Base-by-base conservation (phyloP, 371 early-diverging fungal genomes). In the Ordospora pajunii region DNA sequence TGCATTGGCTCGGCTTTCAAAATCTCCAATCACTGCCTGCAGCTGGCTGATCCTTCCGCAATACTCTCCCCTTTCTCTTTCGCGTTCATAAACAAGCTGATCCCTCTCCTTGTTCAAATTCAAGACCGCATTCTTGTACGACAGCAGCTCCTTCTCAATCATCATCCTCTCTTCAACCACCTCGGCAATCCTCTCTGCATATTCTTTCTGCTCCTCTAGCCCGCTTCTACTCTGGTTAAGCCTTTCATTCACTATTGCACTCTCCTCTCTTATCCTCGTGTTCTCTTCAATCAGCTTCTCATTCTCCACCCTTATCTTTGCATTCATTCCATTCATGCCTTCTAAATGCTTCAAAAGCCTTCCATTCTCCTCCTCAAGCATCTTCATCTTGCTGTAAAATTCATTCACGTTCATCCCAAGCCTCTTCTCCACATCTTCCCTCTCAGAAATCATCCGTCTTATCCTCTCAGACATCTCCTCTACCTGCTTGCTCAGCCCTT, bases 361-460 rank as follows among this genome's bases (percentile, higher is more conserved):
- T 54, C 69, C 52, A 64, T 81, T 81, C 52, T 81, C 81, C 27
- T 81, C 76, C 52, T 81, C 81, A 37, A 75, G 32, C 23, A 63
- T 46, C 8, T 14, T 19, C 14, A 70, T 75, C 54, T 68, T 79
- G 6, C 40, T 58, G 12, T n/a, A 40, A 19, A n/a, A 37, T n/a
- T 37, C 58, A 27, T 25, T 14, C 58, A 58, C 7, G 14, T 17
- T 19, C 4, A 1, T 49, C 11, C 5, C 17, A 6, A 76, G 19
- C 51, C 32, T 37, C 12, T 0, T 21, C 32, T 75, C 67, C 11
- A 17, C 10, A 9, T 37, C 42, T 6, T 75, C 64, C 17, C 40
- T 68, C 4, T 70, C 23, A 37, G 27, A 42, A 4, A 43, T 25
- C 10, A 52, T n/a, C 49, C 64, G 19, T 32, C 23, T 69, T 12